phyloP scores from a whole-genome alignment of 179 eudicot genomes.

The Sideroxylon spinosum region DNA sequence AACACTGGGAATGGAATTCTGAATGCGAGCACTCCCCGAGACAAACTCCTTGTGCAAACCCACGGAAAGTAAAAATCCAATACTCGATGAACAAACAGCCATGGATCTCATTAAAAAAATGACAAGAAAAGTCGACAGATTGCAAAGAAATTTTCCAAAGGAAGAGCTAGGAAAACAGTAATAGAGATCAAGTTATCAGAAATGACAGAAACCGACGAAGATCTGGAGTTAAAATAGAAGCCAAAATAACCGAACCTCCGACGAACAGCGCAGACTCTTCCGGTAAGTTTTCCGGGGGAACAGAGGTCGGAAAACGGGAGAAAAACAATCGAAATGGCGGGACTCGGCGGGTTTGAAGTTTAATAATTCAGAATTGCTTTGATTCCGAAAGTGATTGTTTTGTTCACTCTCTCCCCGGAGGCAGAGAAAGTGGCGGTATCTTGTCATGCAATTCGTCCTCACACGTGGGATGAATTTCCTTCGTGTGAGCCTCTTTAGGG shows the following conservation, averaged over 20 bases:
- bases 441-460: not conserved
- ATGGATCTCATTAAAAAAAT: not conserved
- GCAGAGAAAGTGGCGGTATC: not conserved
- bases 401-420: not conserved
- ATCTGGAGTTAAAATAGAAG: not conserved
- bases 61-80: not conserved
- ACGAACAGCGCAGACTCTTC: not conserved
- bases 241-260: not conserved
- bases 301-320: not conserved
- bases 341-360: not conserved
- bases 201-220: not conserved
- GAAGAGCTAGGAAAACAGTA: not conserved
- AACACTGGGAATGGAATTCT: slow-evolving; percentile 1
- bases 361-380: not conserved
- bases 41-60: not conserved
- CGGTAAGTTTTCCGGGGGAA: not conserved
- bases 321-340: not conserved
- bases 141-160: not conserved
- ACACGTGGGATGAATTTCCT: slow-evolving; percentile 7
- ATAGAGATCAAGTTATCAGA: not conserved
- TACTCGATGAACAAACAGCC: slow-evolving; percentile 6
- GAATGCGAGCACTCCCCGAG: not conserved
- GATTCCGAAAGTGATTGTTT: not conserved
- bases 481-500: not conserved
- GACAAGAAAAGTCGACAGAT: not conserved